Evolutionary conservation across 495 filamentous ascomycete species (phyloP).

Genomic region (Neurospora discreta): DNA sequence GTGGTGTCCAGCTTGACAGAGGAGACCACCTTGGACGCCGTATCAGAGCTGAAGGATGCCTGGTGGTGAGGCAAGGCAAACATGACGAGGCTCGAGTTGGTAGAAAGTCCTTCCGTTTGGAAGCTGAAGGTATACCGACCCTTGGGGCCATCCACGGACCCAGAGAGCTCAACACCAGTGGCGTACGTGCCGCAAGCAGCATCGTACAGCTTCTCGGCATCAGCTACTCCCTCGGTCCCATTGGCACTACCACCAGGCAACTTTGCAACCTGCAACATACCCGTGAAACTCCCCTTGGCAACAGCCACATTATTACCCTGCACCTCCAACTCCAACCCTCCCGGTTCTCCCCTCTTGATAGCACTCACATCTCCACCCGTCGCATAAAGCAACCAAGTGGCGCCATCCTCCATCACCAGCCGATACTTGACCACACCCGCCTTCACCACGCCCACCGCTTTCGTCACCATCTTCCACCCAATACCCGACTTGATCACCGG

Average conservation of each 20-base stretch:
- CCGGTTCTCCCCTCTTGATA: neutral
- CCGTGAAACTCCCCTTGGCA: conserved; percentile 40
- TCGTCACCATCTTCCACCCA: conserved; percentile 58
- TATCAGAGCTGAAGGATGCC: conserved; percentile 55
- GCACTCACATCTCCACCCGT: conserved; percentile 21
- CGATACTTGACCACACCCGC: conserved; percentile 68
- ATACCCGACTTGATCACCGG: conserved; percentile 66
- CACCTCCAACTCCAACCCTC: conserved; percentile 31
- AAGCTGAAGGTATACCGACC: conserved; percentile 68
- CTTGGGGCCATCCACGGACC: conserved; percentile 41
- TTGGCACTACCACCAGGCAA: conserved; percentile 37
- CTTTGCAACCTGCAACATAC: conserved; percentile 76
- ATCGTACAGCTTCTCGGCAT: conserved; percentile 55
- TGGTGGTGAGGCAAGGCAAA: conserved; percentile 85
- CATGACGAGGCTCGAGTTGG: conserved; percentile 53
- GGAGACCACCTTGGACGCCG: conserved; percentile 39
- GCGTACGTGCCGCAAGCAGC: conserved; percentile 65
- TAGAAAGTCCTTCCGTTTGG: conserved; percentile 50
- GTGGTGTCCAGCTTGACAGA: conserved; percentile 61
- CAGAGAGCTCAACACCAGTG: conserved; percentile 48
- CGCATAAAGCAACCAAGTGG: conserved; percentile 72
- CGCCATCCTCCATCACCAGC: conserved; percentile 57
- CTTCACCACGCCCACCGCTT: conserved; percentile 42
- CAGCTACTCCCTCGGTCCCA: neutral
- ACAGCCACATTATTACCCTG: conserved; percentile 34